These are phyloP conservation scores for Candida michaelii DNA, from an alignment of 805 yeast genomes.

Conservation along the genomic window DNA sequence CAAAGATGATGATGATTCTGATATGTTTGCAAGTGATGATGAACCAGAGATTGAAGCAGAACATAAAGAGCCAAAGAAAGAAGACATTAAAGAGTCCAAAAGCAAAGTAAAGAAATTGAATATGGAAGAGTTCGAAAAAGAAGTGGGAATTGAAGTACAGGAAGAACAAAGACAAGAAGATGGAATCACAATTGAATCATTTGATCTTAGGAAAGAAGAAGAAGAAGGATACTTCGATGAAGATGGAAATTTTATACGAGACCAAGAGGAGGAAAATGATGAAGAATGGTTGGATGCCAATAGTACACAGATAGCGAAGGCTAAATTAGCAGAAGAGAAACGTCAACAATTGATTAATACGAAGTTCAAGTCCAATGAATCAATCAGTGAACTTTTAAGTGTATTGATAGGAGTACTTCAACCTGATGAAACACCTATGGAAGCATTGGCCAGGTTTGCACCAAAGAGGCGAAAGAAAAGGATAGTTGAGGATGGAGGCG, in stretches of 20 bases:
- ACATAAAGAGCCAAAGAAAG: constrained; percentile 5
- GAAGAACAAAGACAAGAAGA: constrained; percentile 14
- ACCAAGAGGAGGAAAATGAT: constrained; percentile 31
- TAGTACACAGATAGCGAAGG: constrained; percentile 26
- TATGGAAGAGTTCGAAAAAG: constrained; percentile 26
- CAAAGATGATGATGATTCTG: constrained; percentile 35
- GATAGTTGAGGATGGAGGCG: constrained; percentile 4
- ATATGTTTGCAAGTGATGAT: constrained; percentile 43
- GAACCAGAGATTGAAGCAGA: constrained; percentile 15
- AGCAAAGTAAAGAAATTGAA: constrained; percentile 12
- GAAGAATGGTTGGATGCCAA: constrained; percentile 20
- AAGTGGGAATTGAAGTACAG: constrained; percentile 18
- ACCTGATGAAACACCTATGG: constrained; percentile 61
- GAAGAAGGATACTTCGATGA: constrained; percentile 61
- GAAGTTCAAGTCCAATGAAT: neutral
- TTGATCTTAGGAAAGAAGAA: constrained; percentile 56
- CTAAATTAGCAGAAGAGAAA: constrained; percentile 41
- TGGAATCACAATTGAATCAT: constrained; percentile 57
- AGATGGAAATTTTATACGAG: constrained; percentile 56
- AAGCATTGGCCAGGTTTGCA: constrained; percentile 48
- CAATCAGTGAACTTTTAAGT: constrained; percentile 15
- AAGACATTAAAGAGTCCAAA: neutral
- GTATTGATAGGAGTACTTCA: constrained; percentile 45
- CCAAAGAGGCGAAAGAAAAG: constrained; percentile 20
- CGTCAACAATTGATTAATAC: constrained; percentile 11